These are phyloP conservation scores for Gracilaria gracilis DNA, from an alignment of 23 red algal genomes.

Conservation along the genomic window DNA sequence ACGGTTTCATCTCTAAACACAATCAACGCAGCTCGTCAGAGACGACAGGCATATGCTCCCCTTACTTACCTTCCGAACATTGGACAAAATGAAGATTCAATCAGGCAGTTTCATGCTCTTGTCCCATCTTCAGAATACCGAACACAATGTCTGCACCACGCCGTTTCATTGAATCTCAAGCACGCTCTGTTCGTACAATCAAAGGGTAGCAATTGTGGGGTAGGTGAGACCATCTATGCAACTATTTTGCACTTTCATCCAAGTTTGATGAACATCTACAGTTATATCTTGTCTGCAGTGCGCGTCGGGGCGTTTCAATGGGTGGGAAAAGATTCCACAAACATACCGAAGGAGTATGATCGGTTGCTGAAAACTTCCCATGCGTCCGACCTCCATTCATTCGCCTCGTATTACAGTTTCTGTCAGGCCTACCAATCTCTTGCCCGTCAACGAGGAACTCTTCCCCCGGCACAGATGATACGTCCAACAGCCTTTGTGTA, in stretches of 20 bases:
- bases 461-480: neutral
- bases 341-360: constrained; percentile 31
- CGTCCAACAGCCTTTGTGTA: neutral
- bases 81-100: neutral
- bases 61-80: neutral
- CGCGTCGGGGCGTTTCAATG: neutral
- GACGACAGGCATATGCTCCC: neutral
- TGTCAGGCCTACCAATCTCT: neutral
- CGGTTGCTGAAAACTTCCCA: constrained; percentile 12
- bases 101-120: neutral
- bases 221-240: neutral
- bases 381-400: constrained; percentile 30
- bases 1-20: constrained; percentile 12
- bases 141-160: constrained; percentile 27
- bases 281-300: neutral
- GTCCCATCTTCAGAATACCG: constrained; percentile 14
- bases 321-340: constrained; percentile 21
- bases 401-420: constrained; percentile 19
- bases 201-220: neutral
- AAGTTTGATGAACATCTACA: neutral
- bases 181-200: neutral
- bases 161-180: neutral
- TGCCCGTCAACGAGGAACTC: neutral
- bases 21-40: neutral
- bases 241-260: neutral